Evolutionary conservation across 2,329 filamentous ascomycete species (phyloP), one percentile per base, ranked within the genome.

Genomic region (Diaporthe vexans): DNA sequence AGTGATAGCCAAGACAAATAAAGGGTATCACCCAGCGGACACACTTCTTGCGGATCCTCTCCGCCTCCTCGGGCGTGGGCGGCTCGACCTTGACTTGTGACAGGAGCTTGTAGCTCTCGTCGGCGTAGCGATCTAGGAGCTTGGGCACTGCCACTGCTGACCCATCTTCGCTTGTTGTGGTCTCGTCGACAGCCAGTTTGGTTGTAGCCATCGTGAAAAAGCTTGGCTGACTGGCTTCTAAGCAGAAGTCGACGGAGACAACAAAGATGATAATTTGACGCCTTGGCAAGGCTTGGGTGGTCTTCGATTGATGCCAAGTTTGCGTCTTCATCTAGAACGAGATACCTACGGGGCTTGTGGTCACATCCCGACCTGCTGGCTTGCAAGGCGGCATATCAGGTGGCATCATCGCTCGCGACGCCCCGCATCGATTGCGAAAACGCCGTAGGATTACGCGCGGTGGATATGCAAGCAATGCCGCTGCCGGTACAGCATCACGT

Each of bases 21-120:
- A 85, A 84, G 0, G 83, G 83, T 11, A 85, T 72, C 48, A 84
- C 81, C 57, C 82, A 79, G 77, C 80, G 79, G 7, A 84, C 52
- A 29, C 81, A 81, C 78, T 83, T 84, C 54, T 83, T 82, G 71
- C 79, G 78, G 21, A 83, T 81, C 54, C 65, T 74, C 59, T 63
- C 76, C 6, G 58, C 74, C 72, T 75, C 74, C 48, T 75, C 81
- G 2, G 79, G 77, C 0, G 80, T 84, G 9, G 84, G 82, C 7
- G 83, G 82, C 8, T 81, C 76, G 21, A 84, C 83, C 26, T 83
- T 79, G 46, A 84, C 78, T 52, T 82, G 81, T 3, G 80, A 81
- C 58, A 85, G 84, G 10, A 85, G 80, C 73, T 83, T 85, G 76
- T 84, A 85, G 71, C 84, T 85, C 75, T 85, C 84, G 65, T 85